Evolutionary conservation across 2,329 filamentous ascomycete genomes (phyloP).

Genomic region (Chalara sp.): DNA sequence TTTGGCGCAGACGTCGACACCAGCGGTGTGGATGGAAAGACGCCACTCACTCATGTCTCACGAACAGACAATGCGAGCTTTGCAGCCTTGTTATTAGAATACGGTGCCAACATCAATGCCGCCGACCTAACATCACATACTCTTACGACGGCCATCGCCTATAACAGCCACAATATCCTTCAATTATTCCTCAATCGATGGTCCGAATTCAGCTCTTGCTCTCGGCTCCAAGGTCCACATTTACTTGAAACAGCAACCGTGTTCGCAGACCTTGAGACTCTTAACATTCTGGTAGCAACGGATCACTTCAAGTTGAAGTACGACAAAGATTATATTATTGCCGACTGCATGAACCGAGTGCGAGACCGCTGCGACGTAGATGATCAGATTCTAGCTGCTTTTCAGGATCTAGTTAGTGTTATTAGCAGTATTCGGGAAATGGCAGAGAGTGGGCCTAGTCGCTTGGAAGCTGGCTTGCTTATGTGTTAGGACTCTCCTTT

Average conservation of each 20-base stretch:
- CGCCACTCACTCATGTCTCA: constrained; percentile 4
- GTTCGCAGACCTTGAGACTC: constrained; percentile 7
- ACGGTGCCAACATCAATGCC: constrained; percentile 8
- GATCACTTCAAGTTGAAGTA: constrained; percentile 8
- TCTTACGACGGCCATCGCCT: constrained; percentile 8
- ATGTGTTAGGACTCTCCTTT: too few species aligned
- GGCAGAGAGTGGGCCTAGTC: constrained; percentile 1
- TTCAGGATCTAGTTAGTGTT: constrained; percentile 2
- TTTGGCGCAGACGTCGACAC: constrained; percentile 7
- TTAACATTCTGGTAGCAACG: constrained; percentile 5
- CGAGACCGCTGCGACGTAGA: not conserved
- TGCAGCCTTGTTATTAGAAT: constrained; percentile 8
- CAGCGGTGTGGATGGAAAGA: constrained; percentile 2
- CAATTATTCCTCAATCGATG: constrained; percentile 9
- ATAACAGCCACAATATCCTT: constrained; percentile 12
- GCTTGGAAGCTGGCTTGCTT: constrained; percentile 4
- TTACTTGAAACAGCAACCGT: constrained; percentile 5
- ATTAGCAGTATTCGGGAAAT: not conserved
- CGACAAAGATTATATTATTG: constrained; percentile 8
- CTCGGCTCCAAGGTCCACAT: constrained; percentile 7
- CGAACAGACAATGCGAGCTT: constrained; percentile 1
- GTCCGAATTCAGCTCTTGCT: constrained; percentile 8
- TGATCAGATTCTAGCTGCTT: not conserved
- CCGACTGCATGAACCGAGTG: constrained; percentile 2
- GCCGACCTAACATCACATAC: not conserved